Conservation (phyloP, 495 filamentous ascomycete species). For the Opeltia flavorubescens region DNA sequence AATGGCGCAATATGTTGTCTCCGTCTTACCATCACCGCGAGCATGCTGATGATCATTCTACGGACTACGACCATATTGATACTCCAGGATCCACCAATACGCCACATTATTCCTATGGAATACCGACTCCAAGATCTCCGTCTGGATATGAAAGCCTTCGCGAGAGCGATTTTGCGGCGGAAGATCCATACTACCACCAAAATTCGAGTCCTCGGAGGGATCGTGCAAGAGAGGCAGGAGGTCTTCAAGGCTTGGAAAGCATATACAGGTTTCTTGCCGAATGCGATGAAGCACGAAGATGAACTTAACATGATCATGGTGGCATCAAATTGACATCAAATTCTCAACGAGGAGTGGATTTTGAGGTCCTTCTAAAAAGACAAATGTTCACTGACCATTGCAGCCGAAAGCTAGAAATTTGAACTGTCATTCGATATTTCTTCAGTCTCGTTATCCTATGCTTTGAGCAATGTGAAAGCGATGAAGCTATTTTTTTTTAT, state of each 20-base stretch:
- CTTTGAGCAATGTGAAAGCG: too few relatives aligned
- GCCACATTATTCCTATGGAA: background rate
- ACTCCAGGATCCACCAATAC: constrained; percentile 1
- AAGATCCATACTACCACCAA: constrained; percentile 22
- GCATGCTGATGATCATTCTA: constrained; percentile 14
- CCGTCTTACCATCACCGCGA: constrained; percentile 13
- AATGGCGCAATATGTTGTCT: constrained; percentile 46
- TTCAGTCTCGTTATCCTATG: too few relatives aligned
- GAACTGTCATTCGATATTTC: too few relatives aligned
- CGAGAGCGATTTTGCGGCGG: constrained; percentile 22
- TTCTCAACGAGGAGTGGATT: too few relatives aligned
- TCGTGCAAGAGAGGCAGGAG: constrained; percentile 22
- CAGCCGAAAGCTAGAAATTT: too few relatives aligned
- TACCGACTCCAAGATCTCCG: constrained; percentile 5
- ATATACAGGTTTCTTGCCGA: constrained; percentile 81
- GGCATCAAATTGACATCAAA: background rate
- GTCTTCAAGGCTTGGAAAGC: constrained; percentile 71
- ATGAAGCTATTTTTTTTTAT: too few relatives aligned
- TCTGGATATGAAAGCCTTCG: constrained; percentile 21
- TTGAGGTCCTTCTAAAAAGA: too few relatives aligned
- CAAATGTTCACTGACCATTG: too few relatives aligned
- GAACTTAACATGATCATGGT: background rate
- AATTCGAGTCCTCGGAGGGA: background rate
- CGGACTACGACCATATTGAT: constrained; percentile 19
- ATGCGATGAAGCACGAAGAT: constrained; percentile 50